A percentile compares a stretch with the other conserved stretches of the same genome.
These are phyloP conservation scores for Ustilago lituana DNA, from an alignment of 1,284 basidiomycete genomes.

Conservation along the genomic window DNA sequence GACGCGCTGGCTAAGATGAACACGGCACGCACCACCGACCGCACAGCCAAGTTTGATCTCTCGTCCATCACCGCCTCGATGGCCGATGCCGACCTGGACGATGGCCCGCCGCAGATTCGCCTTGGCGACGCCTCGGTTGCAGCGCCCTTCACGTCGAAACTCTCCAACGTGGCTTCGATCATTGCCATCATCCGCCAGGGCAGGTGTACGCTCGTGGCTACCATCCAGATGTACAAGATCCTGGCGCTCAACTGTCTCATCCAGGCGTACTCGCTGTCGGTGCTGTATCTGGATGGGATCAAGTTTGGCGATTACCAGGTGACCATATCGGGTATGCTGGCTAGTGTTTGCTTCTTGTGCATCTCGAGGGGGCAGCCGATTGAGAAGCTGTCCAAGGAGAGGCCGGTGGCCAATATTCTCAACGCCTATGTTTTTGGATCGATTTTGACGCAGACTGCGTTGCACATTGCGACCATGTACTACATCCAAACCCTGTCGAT, in stretches of 20 bases:
- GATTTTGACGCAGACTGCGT: conserved; percentile 62
- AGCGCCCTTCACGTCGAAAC: conserved; percentile 65
- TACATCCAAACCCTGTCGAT: conserved; percentile 55
- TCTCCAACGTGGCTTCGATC: conserved; percentile 57
- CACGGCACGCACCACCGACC: conserved; percentile 48
- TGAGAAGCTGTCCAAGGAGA: conserved; percentile 59
- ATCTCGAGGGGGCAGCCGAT: conserved; percentile 64
- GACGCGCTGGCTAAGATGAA: conserved; percentile 59
- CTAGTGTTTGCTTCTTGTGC: conserved; percentile 64
- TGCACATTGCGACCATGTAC: conserved; percentile 63
- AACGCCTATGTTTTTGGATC: conserved; percentile 63
- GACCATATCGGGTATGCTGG: conserved; percentile 63
- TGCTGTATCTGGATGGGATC: conserved; percentile 64
- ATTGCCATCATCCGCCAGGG: conserved; percentile 65
- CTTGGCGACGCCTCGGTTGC: conserved; percentile 66
- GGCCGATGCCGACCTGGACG: conserved; percentile 62
- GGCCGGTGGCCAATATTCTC: conserved; percentile 63
- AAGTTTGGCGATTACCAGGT: conserved; percentile 66
- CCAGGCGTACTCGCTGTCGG: conserved; percentile 63
- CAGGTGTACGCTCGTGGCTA: conserved; percentile 64
- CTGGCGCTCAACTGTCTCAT: conserved; percentile 66
- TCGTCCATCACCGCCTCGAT: conserved; percentile 59
- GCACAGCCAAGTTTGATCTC: conserved; percentile 62
- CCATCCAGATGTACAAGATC: conserved; percentile 68
- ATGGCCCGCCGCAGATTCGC: conserved; percentile 66